A percentile compares a stretch with the other conserved stretches of the same genome.
These are phyloP conservation scores for Pseudogymnoascus sp. DNA, from an alignment of 2,329 filamentous ascomycete species.

Conservation along the genomic window DNA sequence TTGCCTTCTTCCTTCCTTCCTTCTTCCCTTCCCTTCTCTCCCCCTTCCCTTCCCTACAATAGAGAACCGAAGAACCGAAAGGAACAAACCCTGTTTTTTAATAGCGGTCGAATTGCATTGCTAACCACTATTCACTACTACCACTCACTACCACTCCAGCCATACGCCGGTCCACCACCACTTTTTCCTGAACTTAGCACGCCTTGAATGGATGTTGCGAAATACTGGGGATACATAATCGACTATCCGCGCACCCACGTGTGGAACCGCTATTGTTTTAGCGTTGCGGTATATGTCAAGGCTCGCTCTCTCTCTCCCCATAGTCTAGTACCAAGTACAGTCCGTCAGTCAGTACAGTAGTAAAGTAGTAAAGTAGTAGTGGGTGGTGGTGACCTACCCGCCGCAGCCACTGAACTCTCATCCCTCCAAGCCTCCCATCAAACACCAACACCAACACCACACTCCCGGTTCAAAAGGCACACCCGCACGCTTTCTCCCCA, in stretches of 20 bases:
- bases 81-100: not conserved
- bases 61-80: no score
- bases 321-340: no score
- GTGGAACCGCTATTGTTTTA: not conserved
- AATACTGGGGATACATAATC: not conserved
- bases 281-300: not conserved
- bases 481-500: not conserved
- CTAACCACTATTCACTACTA: no score
- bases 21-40: not conserved
- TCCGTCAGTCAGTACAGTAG: no score
- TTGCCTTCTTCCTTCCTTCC: not conserved
- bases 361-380: no score
- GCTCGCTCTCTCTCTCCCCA: not conserved
- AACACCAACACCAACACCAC: not conserved
- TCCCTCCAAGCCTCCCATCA: not conserved
- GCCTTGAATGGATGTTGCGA: no score
- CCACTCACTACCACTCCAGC: not conserved
- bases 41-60: no score
- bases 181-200: no score
- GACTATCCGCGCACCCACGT: not conserved
- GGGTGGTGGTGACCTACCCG: not conserved
- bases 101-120: not conserved
- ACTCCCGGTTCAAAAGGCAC: not conserved
- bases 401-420: no score
- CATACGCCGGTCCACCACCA: no score